A percentile compares a stretch with the other conserved stretches of the same genome.
Evolutionary conservation across 2,329 filamentous ascomycete species (phyloP).

Genomic region (Botrytis sinoallii): DNA sequence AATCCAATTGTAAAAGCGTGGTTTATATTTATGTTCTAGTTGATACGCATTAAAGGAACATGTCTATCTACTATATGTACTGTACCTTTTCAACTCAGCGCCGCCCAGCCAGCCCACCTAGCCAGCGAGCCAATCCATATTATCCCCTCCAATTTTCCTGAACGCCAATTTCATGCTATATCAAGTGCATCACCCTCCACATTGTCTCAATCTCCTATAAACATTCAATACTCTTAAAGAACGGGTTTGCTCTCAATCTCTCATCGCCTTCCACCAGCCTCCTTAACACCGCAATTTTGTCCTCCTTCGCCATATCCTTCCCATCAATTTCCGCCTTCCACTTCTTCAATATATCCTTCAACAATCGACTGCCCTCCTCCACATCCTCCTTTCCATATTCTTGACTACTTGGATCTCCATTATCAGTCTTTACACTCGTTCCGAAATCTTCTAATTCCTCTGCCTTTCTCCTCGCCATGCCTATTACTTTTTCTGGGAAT

Average conservation of each 20-base stretch:
- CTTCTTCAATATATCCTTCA: slow-evolving; percentile 77
- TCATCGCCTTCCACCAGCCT: slow-evolving; percentile 74
- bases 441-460: slow-evolving; percentile 97
- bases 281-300: slow-evolving; percentile 75
- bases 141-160: too few relatives aligned
- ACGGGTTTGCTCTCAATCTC: slow-evolving; percentile 61
- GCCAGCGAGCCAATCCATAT: not conserved
- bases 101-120: not conserved
- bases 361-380: slow-evolving; percentile 77
- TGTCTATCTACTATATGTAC: too few relatives aligned
- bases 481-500: slow-evolving; percentile 94
- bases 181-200: too few relatives aligned
- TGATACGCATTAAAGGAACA: not conserved
- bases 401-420: slow-evolving; percentile 2
- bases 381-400: slow-evolving; percentile 80
- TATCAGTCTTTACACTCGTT: slow-evolving; percentile 63
- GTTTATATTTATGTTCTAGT: not conserved
- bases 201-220: slow-evolving; percentile 24
- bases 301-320: slow-evolving; percentile 60
- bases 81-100: not conserved
- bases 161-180: not conserved
- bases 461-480: slow-evolving; percentile 98
- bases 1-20: fast-evolving
- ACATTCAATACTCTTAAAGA: slow-evolving; percentile 59
- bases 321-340: slow-evolving; percentile 74